Conservation (phyloP, 768 basidiomycete genomes). For the Mycena maculata region DNA sequence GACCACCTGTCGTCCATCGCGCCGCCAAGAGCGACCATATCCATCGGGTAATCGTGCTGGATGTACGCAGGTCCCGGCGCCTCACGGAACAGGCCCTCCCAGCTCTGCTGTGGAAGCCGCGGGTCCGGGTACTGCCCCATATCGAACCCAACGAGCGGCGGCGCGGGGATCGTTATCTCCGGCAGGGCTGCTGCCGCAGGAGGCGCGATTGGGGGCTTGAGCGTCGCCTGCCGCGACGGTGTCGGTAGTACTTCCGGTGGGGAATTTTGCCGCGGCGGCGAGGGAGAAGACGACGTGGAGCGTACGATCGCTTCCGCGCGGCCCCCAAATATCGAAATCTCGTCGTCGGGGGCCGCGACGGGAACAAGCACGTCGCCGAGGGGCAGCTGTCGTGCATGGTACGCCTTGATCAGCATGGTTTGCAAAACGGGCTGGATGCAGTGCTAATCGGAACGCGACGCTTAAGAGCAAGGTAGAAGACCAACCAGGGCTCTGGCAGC, state of each 20-base stretch:
- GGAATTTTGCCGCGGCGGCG: slow-evolving; percentile 3
- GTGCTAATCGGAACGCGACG: background rate
- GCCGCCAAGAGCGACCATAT: slow-evolving; percentile 30
- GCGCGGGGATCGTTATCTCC: slow-evolving; percentile 16
- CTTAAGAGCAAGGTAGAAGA: background rate
- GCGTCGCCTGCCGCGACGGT: slow-evolving; percentile 9
- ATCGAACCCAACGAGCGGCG: slow-evolving; percentile 25
- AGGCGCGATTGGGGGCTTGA: slow-evolving; percentile 3
- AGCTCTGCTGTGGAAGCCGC: slow-evolving; percentile 37
- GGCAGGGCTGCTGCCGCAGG: background rate
- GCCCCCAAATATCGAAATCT: slow-evolving; percentile 51
- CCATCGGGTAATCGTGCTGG: slow-evolving; percentile 18
- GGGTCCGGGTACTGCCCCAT: slow-evolving; percentile 1
- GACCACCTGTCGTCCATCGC: slow-evolving; percentile 54
- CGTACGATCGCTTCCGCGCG: slow-evolving; percentile 44
- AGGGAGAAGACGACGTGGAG: slow-evolving; percentile 1
- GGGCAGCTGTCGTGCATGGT: slow-evolving; percentile 41
- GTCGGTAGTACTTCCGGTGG: background rate
- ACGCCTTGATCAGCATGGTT: slow-evolving; percentile 57
- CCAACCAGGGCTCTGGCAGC: slow-evolving; percentile 62
- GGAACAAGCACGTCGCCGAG: slow-evolving; percentile 31
- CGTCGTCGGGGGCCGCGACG: slow-evolving; percentile 43
- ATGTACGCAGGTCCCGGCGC: slow-evolving; percentile 42
- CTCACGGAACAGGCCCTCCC: slow-evolving; percentile 53
- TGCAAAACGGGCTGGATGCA: slow-evolving; percentile 57